Base-by-base conservation (phyloP, 2,329 filamentous ascomycete genomes). In the Aspergillus carbonarius region DNA sequence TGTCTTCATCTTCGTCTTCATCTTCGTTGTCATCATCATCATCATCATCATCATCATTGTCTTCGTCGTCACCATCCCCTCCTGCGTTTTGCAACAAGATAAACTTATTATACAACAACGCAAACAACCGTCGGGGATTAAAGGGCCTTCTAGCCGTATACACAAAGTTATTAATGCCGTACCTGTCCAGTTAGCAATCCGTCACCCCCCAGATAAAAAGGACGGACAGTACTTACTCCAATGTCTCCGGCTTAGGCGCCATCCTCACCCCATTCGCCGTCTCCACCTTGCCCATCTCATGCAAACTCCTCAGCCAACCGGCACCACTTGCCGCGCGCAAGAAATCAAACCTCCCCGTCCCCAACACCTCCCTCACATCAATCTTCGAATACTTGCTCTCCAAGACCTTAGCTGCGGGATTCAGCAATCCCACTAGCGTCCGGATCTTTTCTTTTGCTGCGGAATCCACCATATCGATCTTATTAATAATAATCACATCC, bases 401-500 rank as follows among this genome's bases (percentile, higher is more conserved):
- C 0, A 91, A 70, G 5, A 91, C 76, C 68, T 86, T 88, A 44
- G 88, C 88, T 0, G 81, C 79, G 1, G 85, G 88, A 61, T 91
- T 91, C 15, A 92, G 80, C 51, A 84, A 81, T 58, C 80, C 80
- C 55, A 90, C 74, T 9, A 89, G 74, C 0, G 79, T 76, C 2
- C 78, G 70, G 55, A 89, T 79, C 3, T 82, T 76, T 4, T 72
- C 66, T 17, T 80, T 76, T 0, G 77, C 81, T 18, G 68, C 74
- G 5, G 74, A 70, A 40, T 79, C 72, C 13, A 89, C 85, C 60
- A 85, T 83, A 60, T 90, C 87, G 5, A 83, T 78, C 72, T 91
- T 91, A 74, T 91, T 91, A 18, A 91, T 74, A 3, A 91, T 80
- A 13, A 91, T 81, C 6, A 91, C 87, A 63, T 91, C 88, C 0